These are phyloP conservation scores for Lichtheimia corymbifera DNA, from an alignment of 371 early-diverging fungal genomes.

Conservation along the genomic window DNA sequence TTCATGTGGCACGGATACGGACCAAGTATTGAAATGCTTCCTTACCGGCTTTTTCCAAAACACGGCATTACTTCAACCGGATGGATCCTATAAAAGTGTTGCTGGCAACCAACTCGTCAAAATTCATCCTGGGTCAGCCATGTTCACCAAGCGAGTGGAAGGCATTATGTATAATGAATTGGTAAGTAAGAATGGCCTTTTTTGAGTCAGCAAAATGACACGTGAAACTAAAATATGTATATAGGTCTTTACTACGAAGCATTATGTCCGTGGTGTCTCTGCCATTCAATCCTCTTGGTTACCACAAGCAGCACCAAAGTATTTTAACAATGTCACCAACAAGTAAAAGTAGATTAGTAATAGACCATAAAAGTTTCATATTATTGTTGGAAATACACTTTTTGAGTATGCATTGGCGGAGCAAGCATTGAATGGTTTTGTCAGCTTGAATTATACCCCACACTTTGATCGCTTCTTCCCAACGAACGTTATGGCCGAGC, in stretches of 20 bases:
- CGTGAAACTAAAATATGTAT: background rate
- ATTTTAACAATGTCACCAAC: constrained; percentile 49
- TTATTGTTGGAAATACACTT: no score
- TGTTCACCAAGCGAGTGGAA: constrained; percentile 78
- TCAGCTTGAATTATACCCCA: background rate
- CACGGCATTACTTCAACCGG: constrained; percentile 86
- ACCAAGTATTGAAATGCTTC: constrained; percentile 80
- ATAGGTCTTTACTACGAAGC: constrained; percentile 81
- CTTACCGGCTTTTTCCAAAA: constrained; percentile 90
- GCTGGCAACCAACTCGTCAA: constrained; percentile 72
- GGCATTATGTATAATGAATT: constrained; percentile 93
- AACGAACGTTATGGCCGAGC: background rate
- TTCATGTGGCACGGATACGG: constrained; percentile 72
- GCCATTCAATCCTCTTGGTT: constrained; percentile 86
- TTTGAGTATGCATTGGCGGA: no score
- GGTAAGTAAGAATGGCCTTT: constrained; percentile 31
- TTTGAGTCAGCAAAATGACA: background rate
- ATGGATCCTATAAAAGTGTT: constrained; percentile 85
- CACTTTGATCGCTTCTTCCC: background rate
- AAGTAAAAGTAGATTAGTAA: background rate
- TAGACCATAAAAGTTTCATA: background rate
- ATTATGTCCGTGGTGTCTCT: constrained; percentile 86
- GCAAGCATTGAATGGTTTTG: no score
- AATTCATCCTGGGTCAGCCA: constrained; percentile 87
- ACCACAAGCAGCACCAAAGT: constrained; percentile 78